Evolutionary conservation across 2,329 filamentous ascomycete species (phyloP).

Genomic region (Colletotrichum sansevieriae): DNA sequence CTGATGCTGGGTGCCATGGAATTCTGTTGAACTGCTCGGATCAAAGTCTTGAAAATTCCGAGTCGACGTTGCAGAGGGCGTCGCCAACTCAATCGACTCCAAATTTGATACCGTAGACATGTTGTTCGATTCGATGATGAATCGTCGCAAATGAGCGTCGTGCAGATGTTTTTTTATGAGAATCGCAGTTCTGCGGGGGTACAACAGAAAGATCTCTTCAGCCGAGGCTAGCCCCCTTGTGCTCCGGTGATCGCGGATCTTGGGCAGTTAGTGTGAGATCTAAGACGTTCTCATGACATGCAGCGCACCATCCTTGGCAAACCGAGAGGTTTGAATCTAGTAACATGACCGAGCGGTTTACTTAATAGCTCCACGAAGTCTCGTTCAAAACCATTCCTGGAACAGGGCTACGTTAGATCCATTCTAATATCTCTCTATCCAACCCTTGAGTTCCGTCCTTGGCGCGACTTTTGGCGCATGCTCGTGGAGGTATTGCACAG

Average conservation of each 20-base stretch:
- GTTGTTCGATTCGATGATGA: not conserved
- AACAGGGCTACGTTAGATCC: not conserved
- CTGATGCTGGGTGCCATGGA: constrained; percentile 10
- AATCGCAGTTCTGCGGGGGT: not conserved
- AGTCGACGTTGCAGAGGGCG: not conserved
- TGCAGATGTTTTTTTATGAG: not conserved
- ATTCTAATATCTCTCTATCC: constrained; percentile 39
- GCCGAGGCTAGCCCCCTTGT: constrained; percentile 16
- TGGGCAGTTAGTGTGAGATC: not conserved
- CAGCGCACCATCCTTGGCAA: not conserved
- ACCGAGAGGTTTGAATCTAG: not conserved
- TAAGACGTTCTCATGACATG: constrained; percentile 20
- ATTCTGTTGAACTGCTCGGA: not conserved
- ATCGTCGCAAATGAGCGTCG: not conserved
- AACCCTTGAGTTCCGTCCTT: constrained; percentile 46
- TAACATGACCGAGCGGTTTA: not conserved
- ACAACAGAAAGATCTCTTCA: not conserved
- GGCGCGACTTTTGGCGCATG: constrained; percentile 35
- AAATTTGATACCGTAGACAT: not conserved
- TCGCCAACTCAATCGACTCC: constrained; percentile 12
- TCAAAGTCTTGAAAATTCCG: not conserved
- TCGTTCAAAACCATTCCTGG: not conserved
- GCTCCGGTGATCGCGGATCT: constrained; percentile 17
- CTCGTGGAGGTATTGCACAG: constrained; percentile 45
- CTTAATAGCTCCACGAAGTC: not conserved